A percentile compares a stretch with the other conserved stretches of the same genome.
These are phyloP conservation scores for Phalaenopsis equestris DNA, from an alignment of 106 monocot species.

Conservation along the genomic window DNA sequence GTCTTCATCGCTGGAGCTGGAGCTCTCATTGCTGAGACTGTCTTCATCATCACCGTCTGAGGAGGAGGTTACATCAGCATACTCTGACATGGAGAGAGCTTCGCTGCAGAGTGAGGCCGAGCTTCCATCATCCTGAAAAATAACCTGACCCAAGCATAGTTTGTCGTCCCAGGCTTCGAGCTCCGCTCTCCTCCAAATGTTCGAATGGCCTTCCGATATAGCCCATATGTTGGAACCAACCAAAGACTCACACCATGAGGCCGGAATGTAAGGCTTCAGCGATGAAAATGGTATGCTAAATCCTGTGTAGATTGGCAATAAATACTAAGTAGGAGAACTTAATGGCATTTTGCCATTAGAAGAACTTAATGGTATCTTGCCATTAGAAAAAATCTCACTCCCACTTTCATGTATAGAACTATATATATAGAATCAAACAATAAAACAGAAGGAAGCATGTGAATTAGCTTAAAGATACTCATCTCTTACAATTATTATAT, in stretches of 20 bases:
- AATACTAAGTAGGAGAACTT: background rate
- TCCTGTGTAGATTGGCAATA: conserved; percentile 32
- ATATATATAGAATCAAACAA: background rate
- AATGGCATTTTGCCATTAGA: background rate
- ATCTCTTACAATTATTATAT: background rate
- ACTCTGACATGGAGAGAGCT: conserved; percentile 52
- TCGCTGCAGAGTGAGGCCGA: conserved; percentile 43
- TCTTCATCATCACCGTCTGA: conserved; percentile 40
- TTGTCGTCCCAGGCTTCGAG: conserved; percentile 80
- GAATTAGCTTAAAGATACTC: background rate
- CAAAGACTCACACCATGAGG: conserved; percentile 62
- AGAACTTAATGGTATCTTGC: background rate
- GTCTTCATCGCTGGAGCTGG: conserved; percentile 30
- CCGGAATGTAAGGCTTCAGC: conserved; percentile 62
- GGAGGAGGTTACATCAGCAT: conserved; percentile 49
- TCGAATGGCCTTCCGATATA: conserved; percentile 23
- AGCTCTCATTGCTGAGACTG: conserved; percentile 16
- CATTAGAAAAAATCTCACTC: background rate
- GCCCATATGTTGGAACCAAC: conserved; percentile 78
- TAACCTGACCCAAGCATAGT: conserved; percentile 46
- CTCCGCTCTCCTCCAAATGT: conserved; percentile 81
- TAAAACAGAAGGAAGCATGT: background rate
- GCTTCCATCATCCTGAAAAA: conserved; percentile 68
- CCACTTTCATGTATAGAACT: background rate
- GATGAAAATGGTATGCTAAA: conserved; percentile 43